phyloP scores from a whole-genome alignment of 2,329 filamentous ascomycete genomes.

The Bipolaris zeicola region DNA sequence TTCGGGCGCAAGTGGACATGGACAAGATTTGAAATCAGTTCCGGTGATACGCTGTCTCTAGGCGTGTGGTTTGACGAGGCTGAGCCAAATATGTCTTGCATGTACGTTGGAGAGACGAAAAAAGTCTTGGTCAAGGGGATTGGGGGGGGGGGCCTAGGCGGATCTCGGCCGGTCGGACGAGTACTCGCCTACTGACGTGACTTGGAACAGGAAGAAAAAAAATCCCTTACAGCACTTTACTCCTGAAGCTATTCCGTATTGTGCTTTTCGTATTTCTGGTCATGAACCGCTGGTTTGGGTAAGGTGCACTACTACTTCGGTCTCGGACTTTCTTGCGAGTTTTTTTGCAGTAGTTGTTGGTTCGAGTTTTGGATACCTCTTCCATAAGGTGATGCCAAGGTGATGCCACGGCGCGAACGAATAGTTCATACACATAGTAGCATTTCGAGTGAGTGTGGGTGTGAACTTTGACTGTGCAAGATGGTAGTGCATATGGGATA shows the following conservation, averaged over 20 bases:
- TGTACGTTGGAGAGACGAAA: not conserved
- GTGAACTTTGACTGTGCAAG: not conserved
- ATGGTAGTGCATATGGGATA: not conserved
- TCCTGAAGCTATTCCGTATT: not conserved
- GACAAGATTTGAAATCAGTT: not conserved
- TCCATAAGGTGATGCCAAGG: not conserved
- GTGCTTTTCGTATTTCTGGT: not conserved
- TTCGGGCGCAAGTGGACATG: not conserved
- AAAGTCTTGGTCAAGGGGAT: not conserved
- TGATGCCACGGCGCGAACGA: not conserved
- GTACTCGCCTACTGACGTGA: not conserved
- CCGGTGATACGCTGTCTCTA: not conserved
- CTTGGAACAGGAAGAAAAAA: not conserved
- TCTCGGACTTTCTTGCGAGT: not conserved
- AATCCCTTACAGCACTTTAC: not conserved
- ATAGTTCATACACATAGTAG: not conserved
- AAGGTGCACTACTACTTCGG: not conserved
- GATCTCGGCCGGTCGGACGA: conserved; percentile 6
- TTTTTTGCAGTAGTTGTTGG: not conserved
- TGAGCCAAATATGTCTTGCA: too few relatives aligned
- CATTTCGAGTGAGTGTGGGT: not conserved
- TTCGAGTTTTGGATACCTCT: not conserved
- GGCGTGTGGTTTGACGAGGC: too few relatives aligned
- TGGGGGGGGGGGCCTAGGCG: not conserved
- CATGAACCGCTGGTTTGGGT: conserved; percentile 1